Evolutionary conservation across 2,329 filamentous ascomycete species (phyloP), one percentile per base, ranked within the genome.

Genomic region (Orbilia quercus): DNA sequence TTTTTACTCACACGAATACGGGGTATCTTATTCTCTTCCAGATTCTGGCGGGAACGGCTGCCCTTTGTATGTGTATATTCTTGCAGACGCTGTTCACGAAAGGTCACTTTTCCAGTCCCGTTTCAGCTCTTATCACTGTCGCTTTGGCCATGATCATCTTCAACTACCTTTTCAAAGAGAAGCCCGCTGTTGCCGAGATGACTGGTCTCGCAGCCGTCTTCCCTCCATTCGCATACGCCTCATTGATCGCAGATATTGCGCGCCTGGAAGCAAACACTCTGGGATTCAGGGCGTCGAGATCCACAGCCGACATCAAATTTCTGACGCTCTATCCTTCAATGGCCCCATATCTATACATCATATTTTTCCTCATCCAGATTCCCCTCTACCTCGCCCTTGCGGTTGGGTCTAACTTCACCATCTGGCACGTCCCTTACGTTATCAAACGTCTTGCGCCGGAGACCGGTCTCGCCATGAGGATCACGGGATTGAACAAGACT

Each of bases 151-250:
- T 97, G 77, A 83, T 96, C 22, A 89, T 92, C 3, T 64, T 74
- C 63, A 69, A 67, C 0, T 93, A 97, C 80, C 87, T 91, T 9
- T 82, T 91, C 18, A 87, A 85, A 0, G 20, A 55, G 0, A 62
- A 55, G 12, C 53, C 69, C 9, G 18, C 45, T 7, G 3, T n/a
- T 16, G 2, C 9, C 0, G 84, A 87, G 0, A 90, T 94, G 2
- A 84, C 86, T 3, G 82, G 91, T 1, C 83, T 96, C 11, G 89
- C 89, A 73, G 79, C 96, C 12, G 81, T 97, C 0, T 97, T 97
- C 79, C 87, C 91, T 0, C 91, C 93, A 0, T 96, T 93, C 83
- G 94, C 92, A 77, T 96, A 92, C 79, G 90, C 94, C 9, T 92
- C 89, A 79, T 95, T 94, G 78, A 84, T 89, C 58, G 87, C 90